phyloP scores from a whole-genome alignment of 176 grass and related monocot genomes.

The Musa troglodytarum region DNA sequence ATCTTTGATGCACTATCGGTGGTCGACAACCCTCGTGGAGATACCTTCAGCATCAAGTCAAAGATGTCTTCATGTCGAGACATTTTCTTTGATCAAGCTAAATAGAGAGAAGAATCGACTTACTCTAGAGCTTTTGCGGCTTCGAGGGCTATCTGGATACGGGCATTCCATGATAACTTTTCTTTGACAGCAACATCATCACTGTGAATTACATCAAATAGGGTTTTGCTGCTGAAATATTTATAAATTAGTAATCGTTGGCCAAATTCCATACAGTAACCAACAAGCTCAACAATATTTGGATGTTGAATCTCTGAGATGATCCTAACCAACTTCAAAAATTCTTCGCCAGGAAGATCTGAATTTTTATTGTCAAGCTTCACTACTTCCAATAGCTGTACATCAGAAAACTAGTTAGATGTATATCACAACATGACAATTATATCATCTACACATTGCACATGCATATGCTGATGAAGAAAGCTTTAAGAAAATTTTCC shows the following conservation, averaged over 20 bases:
- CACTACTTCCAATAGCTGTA: constrained; percentile 42
- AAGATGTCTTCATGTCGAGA: neutral
- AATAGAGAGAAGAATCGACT: constrained; percentile 12
- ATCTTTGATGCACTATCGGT: constrained; percentile 11
- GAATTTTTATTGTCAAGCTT: constrained; percentile 23
- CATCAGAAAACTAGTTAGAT: neutral
- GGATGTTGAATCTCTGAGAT: constrained; percentile 69
- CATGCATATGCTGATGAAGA: neutral
- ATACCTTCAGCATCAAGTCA: constrained; percentile 13
- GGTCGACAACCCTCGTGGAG: constrained; percentile 19
- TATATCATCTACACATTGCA: neutral
- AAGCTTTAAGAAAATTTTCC: too few relatives aligned
- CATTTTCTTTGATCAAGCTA: neutral
- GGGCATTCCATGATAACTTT: constrained; percentile 50
- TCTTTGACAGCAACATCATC: constrained; percentile 29
- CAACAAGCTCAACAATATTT: constrained; percentile 75
- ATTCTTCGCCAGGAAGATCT: constrained; percentile 42
- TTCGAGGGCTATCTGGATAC: constrained; percentile 52
- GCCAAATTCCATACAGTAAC: constrained; percentile 71
- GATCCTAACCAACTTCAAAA: constrained; percentile 47
- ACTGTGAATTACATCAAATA: constrained; percentile 59
- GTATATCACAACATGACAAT: neutral
- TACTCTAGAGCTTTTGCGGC: constrained; percentile 81
- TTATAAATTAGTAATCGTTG: constrained; percentile 80
- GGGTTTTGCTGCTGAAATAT: constrained; percentile 66